These are phyloP conservation scores for Puccinia horiana DNA, from an alignment of 1,284 basidiomycete genomes.

Conservation along the genomic window DNA sequence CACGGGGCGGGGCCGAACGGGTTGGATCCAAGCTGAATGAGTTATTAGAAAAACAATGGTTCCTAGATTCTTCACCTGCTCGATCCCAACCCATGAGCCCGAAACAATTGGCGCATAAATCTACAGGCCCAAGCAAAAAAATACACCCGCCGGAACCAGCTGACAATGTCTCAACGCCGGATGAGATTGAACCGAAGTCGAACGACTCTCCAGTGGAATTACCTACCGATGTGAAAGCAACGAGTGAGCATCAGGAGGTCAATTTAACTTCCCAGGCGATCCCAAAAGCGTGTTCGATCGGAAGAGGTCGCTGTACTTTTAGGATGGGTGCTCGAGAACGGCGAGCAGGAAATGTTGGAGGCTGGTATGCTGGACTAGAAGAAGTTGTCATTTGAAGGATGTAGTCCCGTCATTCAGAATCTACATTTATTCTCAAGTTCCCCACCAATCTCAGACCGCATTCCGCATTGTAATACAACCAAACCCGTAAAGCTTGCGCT, in stretches of 20 bases:
- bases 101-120: neutral
- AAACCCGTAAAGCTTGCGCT: too few species aligned
- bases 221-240: neutral
- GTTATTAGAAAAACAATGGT: constrained; percentile 41
- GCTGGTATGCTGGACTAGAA: constrained; percentile 47
- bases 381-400: constrained; percentile 34
- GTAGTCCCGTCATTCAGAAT: neutral
- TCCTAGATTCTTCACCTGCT: constrained; percentile 5
- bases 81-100: neutral
- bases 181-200: neutral
- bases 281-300: neutral
- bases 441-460: neutral
- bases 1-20: constrained; percentile 36
- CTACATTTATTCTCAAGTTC: too few species aligned
- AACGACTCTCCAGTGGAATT: neutral
- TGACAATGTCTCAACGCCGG: neutral
- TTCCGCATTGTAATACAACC: neutral
- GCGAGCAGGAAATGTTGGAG: constrained; percentile 46
- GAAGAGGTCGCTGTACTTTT: neutral
- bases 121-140: neutral
- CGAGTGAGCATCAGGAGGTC: neutral
- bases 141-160: neutral
- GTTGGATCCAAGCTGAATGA: constrained; percentile 47
- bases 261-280: neutral
- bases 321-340: constrained; percentile 46